A percentile compares a stretch with the other conserved stretches of the same genome.
These are phyloP conservation scores for Tinospora cordifolia DNA, from an alignment of 164 flowering plant genomes.

Conservation along the genomic window DNA sequence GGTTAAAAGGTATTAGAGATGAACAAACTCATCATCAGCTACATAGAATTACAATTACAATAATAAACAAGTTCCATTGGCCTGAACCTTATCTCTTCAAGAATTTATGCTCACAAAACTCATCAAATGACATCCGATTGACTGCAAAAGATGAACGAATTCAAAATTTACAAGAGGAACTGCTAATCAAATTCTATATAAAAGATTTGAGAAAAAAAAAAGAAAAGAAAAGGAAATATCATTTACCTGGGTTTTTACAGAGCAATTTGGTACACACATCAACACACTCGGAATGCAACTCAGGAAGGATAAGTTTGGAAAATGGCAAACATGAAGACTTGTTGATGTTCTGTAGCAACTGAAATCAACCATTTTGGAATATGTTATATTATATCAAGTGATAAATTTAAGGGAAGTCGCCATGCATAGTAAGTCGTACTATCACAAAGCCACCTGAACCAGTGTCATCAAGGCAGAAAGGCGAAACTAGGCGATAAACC, in stretches of 20 bases:
- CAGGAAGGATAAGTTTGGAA: constrained; percentile 28
- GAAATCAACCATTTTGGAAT: constrained; percentile 12
- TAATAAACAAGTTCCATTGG: background rate
- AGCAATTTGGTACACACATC: constrained; percentile 51
- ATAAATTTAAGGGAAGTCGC: background rate
- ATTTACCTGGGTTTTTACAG: constrained; percentile 42
- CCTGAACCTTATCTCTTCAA: constrained; percentile 20
- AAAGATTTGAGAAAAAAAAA: background rate
- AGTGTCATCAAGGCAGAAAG: too few relatives aligned
- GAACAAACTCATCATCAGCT: too few relatives aligned
- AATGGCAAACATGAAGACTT: constrained; percentile 41
- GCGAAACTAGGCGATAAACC: too few relatives aligned
- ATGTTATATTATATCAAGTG: background rate
- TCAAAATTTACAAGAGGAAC: constrained; percentile 2
- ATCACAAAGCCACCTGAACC: constrained; percentile 45
- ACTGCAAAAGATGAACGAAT: constrained; percentile 22
- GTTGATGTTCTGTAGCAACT: constrained; percentile 47
- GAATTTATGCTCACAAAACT: constrained; percentile 41
- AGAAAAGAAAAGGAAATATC: background rate
- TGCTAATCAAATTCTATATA: background rate
- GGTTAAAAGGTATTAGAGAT: constrained; percentile 10
- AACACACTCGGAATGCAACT: constrained; percentile 38
- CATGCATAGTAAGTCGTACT: background rate
- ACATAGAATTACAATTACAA: too few relatives aligned
- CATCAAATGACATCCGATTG: constrained; percentile 41